A percentile compares a stretch with the other conserved stretches of the same genome.
These are phyloP conservation scores for Akebia trifoliata DNA, from an alignment of 164 flowering plant species.

Conservation along the genomic window DNA sequence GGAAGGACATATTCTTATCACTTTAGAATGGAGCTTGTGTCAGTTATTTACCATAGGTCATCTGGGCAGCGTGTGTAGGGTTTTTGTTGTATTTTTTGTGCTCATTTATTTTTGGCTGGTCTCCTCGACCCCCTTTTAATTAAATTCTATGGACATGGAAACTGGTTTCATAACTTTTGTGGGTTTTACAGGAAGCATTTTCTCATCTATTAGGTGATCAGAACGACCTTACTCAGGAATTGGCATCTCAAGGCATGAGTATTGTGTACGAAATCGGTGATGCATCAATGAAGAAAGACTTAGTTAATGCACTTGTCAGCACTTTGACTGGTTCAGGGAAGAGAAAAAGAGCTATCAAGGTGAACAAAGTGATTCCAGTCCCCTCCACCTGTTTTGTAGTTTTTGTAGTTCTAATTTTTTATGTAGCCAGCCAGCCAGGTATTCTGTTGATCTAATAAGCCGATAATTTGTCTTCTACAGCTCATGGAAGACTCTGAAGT, in stretches of 20 bases:
- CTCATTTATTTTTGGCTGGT: too few species aligned
- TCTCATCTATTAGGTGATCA: slow-evolving; percentile 91
- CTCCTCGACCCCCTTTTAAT: too few species aligned
- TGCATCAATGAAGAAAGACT: slow-evolving; percentile 67
- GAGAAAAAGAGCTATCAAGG: slow-evolving; percentile 97
- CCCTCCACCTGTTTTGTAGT: too few species aligned
- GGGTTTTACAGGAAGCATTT: slow-evolving; percentile 81
- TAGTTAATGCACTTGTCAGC: slow-evolving; percentile 88
- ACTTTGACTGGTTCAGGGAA: slow-evolving; percentile 92
- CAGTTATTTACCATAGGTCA: too few species aligned
- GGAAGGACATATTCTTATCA: too few species aligned
- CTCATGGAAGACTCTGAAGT: slow-evolving; percentile 93
- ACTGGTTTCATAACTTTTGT: slow-evolving; percentile 5
- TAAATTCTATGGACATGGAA: background rate
- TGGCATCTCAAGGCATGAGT: slow-evolving; percentile 99
- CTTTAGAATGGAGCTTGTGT: too few species aligned
- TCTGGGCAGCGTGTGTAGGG: too few species aligned
- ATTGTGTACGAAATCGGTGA: slow-evolving; percentile 97
- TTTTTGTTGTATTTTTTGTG: too few species aligned
- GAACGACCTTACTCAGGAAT: slow-evolving; percentile 93
- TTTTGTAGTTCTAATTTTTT: slow-evolving; percentile 2
- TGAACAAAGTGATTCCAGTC: slow-evolving; percentile 16
- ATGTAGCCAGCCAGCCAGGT: background rate
- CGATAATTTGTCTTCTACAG: slow-evolving; percentile 32
- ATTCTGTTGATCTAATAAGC: too few species aligned